These are phyloP conservation scores for Fusarium transvaalense DNA, from an alignment of 2,329 filamentous ascomycete genomes.

Conservation along the genomic window DNA sequence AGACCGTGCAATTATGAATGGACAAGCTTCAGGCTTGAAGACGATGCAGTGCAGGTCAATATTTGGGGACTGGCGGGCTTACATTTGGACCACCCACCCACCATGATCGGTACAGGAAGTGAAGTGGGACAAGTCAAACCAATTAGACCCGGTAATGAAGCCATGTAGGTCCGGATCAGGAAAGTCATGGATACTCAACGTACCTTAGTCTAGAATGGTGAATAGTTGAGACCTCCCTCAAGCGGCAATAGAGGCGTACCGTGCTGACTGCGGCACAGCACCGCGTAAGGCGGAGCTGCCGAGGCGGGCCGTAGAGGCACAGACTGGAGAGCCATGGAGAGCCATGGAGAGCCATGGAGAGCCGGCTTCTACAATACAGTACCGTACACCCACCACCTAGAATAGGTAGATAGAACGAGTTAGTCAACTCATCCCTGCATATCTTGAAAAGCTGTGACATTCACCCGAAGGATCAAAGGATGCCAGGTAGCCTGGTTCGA, in stretches of 20 bases:
- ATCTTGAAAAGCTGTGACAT: not conserved
- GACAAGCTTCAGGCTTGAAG: too few relatives aligned
- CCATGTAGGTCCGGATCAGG: conserved; percentile 1
- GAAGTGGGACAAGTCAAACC: not conserved
- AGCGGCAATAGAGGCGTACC: conserved; percentile 2
- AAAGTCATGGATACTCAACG: too few relatives aligned
- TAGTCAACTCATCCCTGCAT: conserved; percentile 4
- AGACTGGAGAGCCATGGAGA: too few relatives aligned
- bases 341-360: too few relatives aligned
- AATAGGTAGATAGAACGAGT: too few relatives aligned
- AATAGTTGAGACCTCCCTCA: conserved; percentile 5
- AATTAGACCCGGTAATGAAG: not conserved
- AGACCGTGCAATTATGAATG: not conserved
- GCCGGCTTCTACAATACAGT: too few relatives aligned
- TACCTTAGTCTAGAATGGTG: too few relatives aligned
- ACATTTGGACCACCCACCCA: not conserved
- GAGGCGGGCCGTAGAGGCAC: not conserved
- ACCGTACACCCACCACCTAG: too few relatives aligned
- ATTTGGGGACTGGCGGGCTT: not conserved
- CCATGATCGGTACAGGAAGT: conserved; percentile 1
- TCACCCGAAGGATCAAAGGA: not conserved
- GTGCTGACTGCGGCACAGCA: conserved; percentile 9
- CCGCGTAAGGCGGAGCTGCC: conserved; percentile 6
- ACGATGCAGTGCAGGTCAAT: too few relatives aligned
- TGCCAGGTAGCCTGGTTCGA: conserved; percentile 4